Conservation (phyloP, 2,329 filamentous ascomycete species). For the Trichoderma oligosporum region DNA sequence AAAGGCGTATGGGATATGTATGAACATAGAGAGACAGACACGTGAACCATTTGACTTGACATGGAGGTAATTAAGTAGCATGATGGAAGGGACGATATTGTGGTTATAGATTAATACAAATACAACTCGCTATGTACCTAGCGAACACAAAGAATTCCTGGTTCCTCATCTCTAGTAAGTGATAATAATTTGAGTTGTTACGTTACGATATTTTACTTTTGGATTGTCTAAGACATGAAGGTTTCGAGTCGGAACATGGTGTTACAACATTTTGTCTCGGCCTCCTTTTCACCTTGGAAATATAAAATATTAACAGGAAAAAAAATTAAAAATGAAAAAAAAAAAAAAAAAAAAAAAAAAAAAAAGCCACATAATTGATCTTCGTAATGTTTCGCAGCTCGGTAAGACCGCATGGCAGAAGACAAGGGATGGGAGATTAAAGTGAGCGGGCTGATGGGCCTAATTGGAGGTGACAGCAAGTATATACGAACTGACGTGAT, state of each 20-base stretch:
- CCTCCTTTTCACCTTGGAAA: no score
- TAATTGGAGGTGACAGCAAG: conserved; percentile 1
- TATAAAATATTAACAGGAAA: no score
- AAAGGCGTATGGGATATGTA: conserved; percentile 18
- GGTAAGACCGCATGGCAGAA: not conserved
- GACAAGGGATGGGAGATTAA: not conserved
- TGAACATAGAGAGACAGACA: conserved; percentile 18
- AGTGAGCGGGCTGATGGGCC: not conserved
- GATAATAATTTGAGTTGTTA: not conserved
- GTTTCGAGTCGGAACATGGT: not conserved
- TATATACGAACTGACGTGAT: not conserved
- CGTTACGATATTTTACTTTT: not conserved
- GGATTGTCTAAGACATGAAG: not conserved
- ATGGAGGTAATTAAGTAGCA: conserved; percentile 4
- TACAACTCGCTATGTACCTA: conserved; percentile 9
- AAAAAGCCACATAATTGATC: not conserved
- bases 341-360: not conserved
- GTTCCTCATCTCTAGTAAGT: not conserved
- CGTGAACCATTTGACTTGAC: conserved; percentile 7
- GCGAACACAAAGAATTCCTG: not conserved
- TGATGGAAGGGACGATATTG: conserved; percentile 11
- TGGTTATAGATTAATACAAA: conserved; percentile 19
- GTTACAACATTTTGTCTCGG: conserved; percentile 1
- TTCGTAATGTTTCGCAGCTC: not conserved
- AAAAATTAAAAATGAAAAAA: not conserved